Conservation (phyloP, 1,284 basidiomycete genomes). For the Boletus coffeatus region DNA sequence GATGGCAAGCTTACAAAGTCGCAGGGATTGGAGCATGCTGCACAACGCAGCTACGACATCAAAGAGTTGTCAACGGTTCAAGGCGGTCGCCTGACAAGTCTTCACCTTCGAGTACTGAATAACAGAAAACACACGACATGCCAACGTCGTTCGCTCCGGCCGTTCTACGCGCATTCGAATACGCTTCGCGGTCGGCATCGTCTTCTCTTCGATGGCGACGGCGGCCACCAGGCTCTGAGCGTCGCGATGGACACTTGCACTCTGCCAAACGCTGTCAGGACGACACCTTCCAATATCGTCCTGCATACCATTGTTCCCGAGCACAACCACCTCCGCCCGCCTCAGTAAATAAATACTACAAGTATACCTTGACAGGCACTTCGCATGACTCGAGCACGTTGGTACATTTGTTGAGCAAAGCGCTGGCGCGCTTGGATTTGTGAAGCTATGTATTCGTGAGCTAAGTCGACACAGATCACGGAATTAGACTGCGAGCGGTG, state of each 20-base stretch:
- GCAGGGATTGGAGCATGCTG: constrained; percentile 32
- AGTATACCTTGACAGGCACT: constrained; percentile 45
- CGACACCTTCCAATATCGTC: no score
- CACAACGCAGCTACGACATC: constrained; percentile 57
- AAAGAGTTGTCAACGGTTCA: not conserved
- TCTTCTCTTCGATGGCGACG: constrained; percentile 43
- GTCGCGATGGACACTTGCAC: constrained; percentile 52
- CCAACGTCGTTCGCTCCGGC: constrained; percentile 68
- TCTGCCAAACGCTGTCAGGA: constrained; percentile 24
- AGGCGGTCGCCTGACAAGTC: not conserved
- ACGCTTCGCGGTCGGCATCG: constrained; percentile 46
- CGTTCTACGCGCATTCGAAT: constrained; percentile 52
- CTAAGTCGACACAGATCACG: constrained; percentile 61
- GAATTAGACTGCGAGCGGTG: constrained; percentile 50
- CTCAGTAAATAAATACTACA: constrained; percentile 52
- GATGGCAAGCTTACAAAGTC: constrained; percentile 76
- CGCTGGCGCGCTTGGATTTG: constrained; percentile 58
- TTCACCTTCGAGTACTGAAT: constrained; percentile 64
- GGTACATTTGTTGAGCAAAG: constrained; percentile 57
- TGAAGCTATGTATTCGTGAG: constrained; percentile 77
- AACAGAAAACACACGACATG: constrained; percentile 59
- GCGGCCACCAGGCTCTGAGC: constrained; percentile 44
- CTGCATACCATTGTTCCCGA: constrained; percentile 58
- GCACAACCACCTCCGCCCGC: constrained; percentile 61
- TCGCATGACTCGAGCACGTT: constrained; percentile 39